Evolutionary conservation across 768 basidiomycete species (phyloP).

Genomic region (Boletus reticulatus): DNA sequence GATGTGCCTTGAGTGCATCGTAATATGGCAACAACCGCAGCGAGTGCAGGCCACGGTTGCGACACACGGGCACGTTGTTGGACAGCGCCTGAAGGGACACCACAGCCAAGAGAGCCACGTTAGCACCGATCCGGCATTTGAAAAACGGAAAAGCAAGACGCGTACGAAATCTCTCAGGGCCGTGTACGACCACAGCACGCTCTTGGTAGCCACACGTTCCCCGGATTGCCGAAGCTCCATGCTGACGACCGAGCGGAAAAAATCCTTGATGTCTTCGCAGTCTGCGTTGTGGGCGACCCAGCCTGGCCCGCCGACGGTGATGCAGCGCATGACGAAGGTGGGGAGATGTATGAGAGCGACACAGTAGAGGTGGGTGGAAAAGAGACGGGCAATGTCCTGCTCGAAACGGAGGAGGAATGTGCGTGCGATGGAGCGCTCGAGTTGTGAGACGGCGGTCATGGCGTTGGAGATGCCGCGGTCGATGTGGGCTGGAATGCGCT

Average conservation of each 20-base stretch:
- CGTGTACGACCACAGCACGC: constrained; percentile 77
- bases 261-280: constrained; percentile 70
- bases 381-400: constrained; percentile 72
- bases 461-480: constrained; percentile 57
- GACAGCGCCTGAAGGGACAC: constrained; percentile 53
- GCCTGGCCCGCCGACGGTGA: constrained; percentile 57
- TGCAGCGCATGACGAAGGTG: constrained; percentile 63
- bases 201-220: constrained; percentile 76
- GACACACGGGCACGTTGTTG: constrained; percentile 65
- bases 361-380: constrained; percentile 65
- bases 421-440: constrained; percentile 67
- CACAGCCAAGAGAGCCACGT: neutral
- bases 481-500: constrained; percentile 44
- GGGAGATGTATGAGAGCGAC: constrained; percentile 66
- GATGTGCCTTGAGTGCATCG: constrained; percentile 56
- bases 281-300: constrained; percentile 71
- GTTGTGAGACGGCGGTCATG: constrained; percentile 58
- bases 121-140: constrained; percentile 1
- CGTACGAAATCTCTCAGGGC: constrained; percentile 73
- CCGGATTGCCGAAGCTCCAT: constrained; percentile 81
- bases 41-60: constrained; percentile 64
- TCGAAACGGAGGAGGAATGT: constrained; percentile 69
- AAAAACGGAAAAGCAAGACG: constrained; percentile 2
- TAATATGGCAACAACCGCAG: constrained; percentile 61
- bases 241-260: constrained; percentile 62